These are phyloP conservation scores for Trichosporon sp. DNA, from an alignment of 1,284 basidiomycete species.

Conservation along the genomic window DNA sequence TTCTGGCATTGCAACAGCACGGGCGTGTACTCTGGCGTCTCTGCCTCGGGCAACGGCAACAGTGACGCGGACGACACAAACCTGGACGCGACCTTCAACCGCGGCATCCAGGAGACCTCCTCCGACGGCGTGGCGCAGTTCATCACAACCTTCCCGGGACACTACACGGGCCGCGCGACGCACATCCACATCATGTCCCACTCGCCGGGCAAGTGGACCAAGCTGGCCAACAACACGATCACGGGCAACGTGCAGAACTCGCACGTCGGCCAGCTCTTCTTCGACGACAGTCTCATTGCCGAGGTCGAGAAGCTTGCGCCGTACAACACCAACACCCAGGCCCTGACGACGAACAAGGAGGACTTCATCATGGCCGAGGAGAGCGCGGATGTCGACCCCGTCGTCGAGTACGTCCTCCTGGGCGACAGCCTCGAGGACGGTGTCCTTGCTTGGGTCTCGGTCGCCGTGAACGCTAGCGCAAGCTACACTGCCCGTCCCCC, in stretches of 20 bases:
- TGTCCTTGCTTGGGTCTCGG: conserved; percentile 34
- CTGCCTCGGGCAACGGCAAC: conserved; percentile 50
- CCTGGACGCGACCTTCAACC: conserved; percentile 61
- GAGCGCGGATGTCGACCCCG: conserved; percentile 30
- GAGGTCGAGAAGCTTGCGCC: conserved; percentile 53
- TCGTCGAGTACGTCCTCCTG: conserved; percentile 35
- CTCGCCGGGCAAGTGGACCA: conserved; percentile 25
- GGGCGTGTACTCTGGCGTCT: conserved; percentile 59
- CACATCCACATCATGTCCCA: conserved; percentile 39
- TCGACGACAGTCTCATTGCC: conserved; percentile 57
- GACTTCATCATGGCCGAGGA: conserved; percentile 31
- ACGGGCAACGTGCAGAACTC: conserved; percentile 46
- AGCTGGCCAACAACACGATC: conserved; percentile 46
- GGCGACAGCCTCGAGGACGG: conserved; percentile 33
- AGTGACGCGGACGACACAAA: conserved; percentile 49
- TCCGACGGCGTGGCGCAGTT: conserved; percentile 68
- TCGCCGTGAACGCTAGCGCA: conserved; percentile 31
- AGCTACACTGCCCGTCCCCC: conserved; percentile 25
- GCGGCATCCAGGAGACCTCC: conserved; percentile 70
- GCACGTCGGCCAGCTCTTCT: conserved; percentile 60
- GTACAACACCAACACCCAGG: conserved; percentile 51
- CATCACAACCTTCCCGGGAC: conserved; percentile 71
- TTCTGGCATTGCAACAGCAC: conserved; percentile 65
- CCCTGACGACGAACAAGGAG: conserved; percentile 25
- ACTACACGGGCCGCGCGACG: conserved; percentile 50